Evolutionary conservation across 768 basidiomycete genomes (phyloP).

Genomic region (Phanerodontia chrysosporium): DNA sequence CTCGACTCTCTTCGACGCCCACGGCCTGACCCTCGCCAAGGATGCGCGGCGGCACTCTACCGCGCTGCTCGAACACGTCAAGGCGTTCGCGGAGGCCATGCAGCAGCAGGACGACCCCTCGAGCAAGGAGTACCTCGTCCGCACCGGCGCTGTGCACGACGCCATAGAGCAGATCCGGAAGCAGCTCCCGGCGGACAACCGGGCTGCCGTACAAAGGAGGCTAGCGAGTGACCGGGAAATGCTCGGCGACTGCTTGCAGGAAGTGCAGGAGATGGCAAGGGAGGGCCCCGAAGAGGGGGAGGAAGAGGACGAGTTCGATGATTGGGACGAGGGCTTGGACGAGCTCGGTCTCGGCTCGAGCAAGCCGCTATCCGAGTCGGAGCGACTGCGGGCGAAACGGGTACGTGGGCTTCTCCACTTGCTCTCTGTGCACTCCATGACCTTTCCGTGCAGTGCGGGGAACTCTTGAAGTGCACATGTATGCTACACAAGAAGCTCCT

Average conservation of each 20-base stretch:
- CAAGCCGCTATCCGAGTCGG: conserved; percentile 41
- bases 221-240: conserved; percentile 52
- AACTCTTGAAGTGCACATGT: conserved; percentile 1
- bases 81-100: conserved; percentile 11
- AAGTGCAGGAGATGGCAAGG: conserved; percentile 52
- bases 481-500: conserved; percentile 55
- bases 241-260: conserved; percentile 56
- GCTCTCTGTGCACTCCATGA: neutral
- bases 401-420: conserved; percentile 27
- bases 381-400: conserved; percentile 57
- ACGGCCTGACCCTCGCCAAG: conserved; percentile 21
- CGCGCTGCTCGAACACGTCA: conserved; percentile 17
- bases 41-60: conserved; percentile 13
- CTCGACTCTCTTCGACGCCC: conserved; percentile 23
- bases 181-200: conserved; percentile 54
- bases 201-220: conserved; percentile 48
- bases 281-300: conserved; percentile 27
- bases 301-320: conserved; percentile 24
- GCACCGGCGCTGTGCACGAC: conserved; percentile 26
- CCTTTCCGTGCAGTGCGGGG: neutral
- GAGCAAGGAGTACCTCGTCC: conserved; percentile 22
- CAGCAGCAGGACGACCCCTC: conserved; percentile 9
- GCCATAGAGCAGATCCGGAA: conserved; percentile 24
- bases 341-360: conserved; percentile 52
- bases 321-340: conserved; percentile 33